These are phyloP conservation scores for Phaeosphaeriaceae sp. DNA, from an alignment of 2,329 filamentous ascomycete species.

Conservation along the genomic window DNA sequence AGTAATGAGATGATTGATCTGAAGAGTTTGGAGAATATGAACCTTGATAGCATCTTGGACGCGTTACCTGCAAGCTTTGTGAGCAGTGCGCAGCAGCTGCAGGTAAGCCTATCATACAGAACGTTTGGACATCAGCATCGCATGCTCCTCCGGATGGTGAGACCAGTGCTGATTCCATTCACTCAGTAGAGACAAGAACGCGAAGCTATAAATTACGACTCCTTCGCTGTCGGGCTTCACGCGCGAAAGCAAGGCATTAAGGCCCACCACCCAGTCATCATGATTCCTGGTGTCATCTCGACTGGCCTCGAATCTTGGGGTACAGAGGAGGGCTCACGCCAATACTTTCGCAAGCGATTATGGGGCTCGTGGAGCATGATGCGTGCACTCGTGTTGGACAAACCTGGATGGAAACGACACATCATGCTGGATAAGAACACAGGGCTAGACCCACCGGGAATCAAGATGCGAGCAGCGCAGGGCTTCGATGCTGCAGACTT, in stretches of 20 bases:
- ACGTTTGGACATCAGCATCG: not conserved
- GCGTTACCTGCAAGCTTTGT: slow-evolving; percentile 86
- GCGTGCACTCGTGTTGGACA: slow-evolving; percentile 89
- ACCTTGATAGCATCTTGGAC: slow-evolving; percentile 85
- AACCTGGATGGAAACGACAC: slow-evolving; percentile 92
- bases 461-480: slow-evolving; percentile 92
- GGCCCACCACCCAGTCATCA: slow-evolving; percentile 88
- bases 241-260: slow-evolving; percentile 79
- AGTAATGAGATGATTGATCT: slow-evolving; percentile 89
- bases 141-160: not conserved
- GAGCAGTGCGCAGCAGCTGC: slow-evolving; percentile 82
- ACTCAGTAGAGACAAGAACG: slow-evolving; percentile 76
- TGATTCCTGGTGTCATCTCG: slow-evolving; percentile 97
- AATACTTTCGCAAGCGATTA: slow-evolving; percentile 91
- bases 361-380: slow-evolving; percentile 99
- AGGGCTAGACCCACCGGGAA: slow-evolving; percentile 85
- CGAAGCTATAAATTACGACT: slow-evolving; percentile 88
- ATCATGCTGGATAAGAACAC: slow-evolving; percentile 95
- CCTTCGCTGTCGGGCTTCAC: slow-evolving; percentile 88
- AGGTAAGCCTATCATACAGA: slow-evolving; percentile 61
- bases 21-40: slow-evolving; percentile 72
- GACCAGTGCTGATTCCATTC: slow-evolving; percentile 29
- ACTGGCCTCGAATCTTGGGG: slow-evolving; percentile 98
- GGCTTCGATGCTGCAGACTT: slow-evolving; percentile 98
- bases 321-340: slow-evolving; percentile 80